A percentile compares a stretch with the other conserved stretches of the same genome.
phyloP scores from a whole-genome alignment of 148 eudicot species.

The Camellia granthamiana region DNA sequence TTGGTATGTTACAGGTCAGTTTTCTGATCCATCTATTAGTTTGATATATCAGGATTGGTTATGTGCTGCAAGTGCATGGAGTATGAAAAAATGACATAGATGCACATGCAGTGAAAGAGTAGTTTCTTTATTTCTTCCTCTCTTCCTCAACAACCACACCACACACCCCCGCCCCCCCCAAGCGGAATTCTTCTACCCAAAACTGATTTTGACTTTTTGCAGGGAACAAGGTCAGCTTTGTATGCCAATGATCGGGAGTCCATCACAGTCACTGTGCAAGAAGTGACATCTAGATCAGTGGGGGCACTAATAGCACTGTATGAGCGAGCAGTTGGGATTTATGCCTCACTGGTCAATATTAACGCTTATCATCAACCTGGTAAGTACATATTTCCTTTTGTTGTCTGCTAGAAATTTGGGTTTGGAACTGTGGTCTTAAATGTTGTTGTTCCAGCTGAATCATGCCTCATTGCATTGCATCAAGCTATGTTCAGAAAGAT shows the following conservation, averaged over 20 bases:
- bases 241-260: constrained; percentile 93
- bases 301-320: constrained; percentile 92
- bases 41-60: neutral
- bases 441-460: neutral
- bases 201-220: constrained; percentile 23
- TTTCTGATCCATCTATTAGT: neutral
- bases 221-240: constrained; percentile 98
- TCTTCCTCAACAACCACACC: too few relatives aligned
- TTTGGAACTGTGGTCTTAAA: neutral
- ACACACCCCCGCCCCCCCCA: too few relatives aligned
- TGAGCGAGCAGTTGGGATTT: constrained; percentile 97
- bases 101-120: neutral
- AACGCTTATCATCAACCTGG: constrained; percentile 99
- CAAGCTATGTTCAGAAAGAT: neutral
- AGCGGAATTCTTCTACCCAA: neutral
- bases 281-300: constrained; percentile 95
- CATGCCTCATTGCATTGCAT: neutral
- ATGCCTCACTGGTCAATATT: constrained; percentile 84
- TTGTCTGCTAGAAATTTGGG: neutral
- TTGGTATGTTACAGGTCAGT: constrained; percentile 94
- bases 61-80: neutral
- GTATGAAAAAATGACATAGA: neutral
- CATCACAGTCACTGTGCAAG: constrained; percentile 86
- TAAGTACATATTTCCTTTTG: constrained; percentile 29
- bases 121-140: neutral